Conservation (phyloP, 345 rosid genomes). For the Aquilaria sinensis region DNA sequence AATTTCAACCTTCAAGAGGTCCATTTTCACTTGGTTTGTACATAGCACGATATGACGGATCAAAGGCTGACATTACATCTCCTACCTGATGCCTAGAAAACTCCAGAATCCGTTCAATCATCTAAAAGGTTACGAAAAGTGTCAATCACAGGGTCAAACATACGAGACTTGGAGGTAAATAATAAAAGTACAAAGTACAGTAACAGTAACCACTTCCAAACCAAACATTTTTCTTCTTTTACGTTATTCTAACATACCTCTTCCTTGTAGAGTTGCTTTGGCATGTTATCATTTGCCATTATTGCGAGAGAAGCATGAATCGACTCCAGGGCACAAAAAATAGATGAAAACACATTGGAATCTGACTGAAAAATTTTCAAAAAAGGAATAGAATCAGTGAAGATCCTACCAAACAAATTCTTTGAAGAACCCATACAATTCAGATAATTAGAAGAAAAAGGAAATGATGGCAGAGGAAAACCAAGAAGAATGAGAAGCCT, state of each 20-base stretch:
- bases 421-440: too few relatives aligned
- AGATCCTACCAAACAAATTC: background rate
- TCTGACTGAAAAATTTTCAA: constrained; percentile 52
- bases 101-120: constrained; percentile 94
- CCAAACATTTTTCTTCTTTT: too few relatives aligned
- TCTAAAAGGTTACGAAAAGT: constrained; percentile 34
- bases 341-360: constrained; percentile 54
- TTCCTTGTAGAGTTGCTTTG: constrained; percentile 91
- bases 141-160: constrained; percentile 4
- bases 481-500: too few relatives aligned
- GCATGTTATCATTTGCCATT: constrained; percentile 88
- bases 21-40: constrained; percentile 76
- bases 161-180: background rate
- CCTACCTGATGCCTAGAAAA: constrained; percentile 86
- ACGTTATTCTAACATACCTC: constrained; percentile 46
- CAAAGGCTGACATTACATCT: constrained; percentile 87
- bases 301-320: constrained; percentile 90
- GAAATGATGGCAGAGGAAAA: background rate
- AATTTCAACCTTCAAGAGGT: constrained; percentile 62
- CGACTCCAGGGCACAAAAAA: constrained; percentile 90
- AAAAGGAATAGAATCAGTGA: constrained; percentile 7
- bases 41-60: constrained; percentile 79
- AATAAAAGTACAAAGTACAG: background rate
- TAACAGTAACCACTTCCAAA: background rate
- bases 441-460: background rate